Evolutionary conservation across 768 basidiomycete species (phyloP), one percentile per base, ranked within the genome.

Genomic region (Tylopilus sp.): DNA sequence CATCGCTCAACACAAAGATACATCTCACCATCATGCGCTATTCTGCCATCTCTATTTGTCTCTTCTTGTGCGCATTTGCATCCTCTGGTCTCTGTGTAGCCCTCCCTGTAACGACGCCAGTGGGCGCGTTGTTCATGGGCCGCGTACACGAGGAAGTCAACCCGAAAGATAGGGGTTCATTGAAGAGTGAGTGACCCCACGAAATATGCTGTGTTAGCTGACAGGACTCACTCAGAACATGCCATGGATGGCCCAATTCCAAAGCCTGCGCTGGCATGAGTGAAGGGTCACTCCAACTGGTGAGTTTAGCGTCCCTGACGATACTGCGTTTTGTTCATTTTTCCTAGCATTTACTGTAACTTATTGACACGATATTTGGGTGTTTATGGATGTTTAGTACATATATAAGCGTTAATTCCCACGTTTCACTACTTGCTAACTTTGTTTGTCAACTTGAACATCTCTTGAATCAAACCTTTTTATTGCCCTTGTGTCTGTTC

Each of bases 141-240:
- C 54, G 57, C 21, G 53, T 68, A 45, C 64, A 67, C 38, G 42
- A 68, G 38, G 50, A 54, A 36, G 52, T 55, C 34, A 37, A 45
- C 41, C 63, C 58, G n/a, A 54, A 52, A 33, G 29, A 41, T 22
- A 28, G 47, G 25, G 12, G 45, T 44, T 29, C 30, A 13, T 24
- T 12, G 8, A n/a, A 19, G 13, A 34, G 42, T 64, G 33, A 54
- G 63, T 50, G 12, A 21, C 30, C 17, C 41, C 19, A 26, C 17
- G 19, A 28, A 28, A 34, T 19, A 51, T 26, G 26, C 21, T 17
- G 22, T 11, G 33, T 38, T 28, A 36, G 29, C 57, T 58, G 40
- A 61, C 44, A 5, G 19, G 29, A 34, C 22, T 25, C 14, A 12
- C n/a, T 14, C 22, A 53, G 56, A 10, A 30, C 11, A 22, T n/a